Percentiles rank a stretch among this genome's conserved stretches.
These are phyloP conservation scores for Metroxylon sagu DNA, from an alignment of 176 grass and related monocot species.

Conservation along the genomic window DNA sequence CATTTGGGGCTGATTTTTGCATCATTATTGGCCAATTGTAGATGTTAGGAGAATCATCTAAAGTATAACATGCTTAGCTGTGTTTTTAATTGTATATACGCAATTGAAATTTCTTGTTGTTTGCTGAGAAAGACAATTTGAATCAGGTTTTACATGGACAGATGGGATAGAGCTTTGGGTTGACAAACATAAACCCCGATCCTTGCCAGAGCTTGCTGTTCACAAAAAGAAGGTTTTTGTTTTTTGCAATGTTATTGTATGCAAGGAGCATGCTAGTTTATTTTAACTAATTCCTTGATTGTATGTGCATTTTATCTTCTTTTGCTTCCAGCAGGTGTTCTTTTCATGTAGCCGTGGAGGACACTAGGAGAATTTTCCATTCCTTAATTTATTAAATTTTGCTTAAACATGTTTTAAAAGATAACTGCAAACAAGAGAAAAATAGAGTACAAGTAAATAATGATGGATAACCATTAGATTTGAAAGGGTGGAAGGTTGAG, in stretches of 20 bases:
- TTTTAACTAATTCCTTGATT: neutral
- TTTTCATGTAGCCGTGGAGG: too few species aligned
- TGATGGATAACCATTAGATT: too few species aligned
- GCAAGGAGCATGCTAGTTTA: neutral
- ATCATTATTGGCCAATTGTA: neutral
- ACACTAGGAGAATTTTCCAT: too few species aligned
- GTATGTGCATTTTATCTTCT: neutral
- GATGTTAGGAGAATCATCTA: too few species aligned
- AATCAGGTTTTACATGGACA: slow-evolving; percentile 40
- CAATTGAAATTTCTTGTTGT: slow-evolving; percentile 2
- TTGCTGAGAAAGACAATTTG: slow-evolving; percentile 47
- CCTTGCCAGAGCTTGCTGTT: slow-evolving; percentile 57
- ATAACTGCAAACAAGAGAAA: too few species aligned
- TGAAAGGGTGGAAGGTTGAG: too few species aligned
- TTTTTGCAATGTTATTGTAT: neutral
- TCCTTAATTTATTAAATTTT: too few species aligned
- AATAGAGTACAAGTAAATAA: too few species aligned
- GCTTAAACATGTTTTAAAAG: too few species aligned
- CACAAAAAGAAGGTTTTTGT: slow-evolving; percentile 88
- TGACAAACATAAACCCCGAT: slow-evolving; percentile 85
- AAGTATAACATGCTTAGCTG: too few species aligned
- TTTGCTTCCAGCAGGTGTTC: too few species aligned
- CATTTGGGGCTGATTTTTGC: neutral
- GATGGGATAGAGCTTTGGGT: slow-evolving; percentile 72
- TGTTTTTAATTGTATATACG: too few species aligned